These are phyloP conservation scores for Fusarium citri DNA, from an alignment of 2,329 filamentous ascomycete species.

Conservation along the genomic window DNA sequence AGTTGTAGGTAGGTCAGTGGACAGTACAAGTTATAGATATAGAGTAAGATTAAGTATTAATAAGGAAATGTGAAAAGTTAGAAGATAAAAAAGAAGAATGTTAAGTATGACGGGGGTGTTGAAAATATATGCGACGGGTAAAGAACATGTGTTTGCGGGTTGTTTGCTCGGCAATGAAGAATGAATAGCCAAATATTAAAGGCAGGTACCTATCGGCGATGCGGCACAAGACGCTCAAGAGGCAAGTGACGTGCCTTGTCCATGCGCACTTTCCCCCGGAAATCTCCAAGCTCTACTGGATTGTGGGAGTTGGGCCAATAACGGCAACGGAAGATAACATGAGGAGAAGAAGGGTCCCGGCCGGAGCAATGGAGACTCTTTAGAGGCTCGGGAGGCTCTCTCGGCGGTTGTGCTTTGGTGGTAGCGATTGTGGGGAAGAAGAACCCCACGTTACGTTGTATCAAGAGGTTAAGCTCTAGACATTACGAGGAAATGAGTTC, in stretches of 20 bases:
- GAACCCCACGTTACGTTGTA: constrained; percentile 16
- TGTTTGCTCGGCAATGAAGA: constrained; percentile 4
- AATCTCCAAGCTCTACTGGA: constrained; percentile 4
- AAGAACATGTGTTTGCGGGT: constrained; percentile 10
- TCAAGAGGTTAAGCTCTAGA: not conserved
- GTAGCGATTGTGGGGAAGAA: constrained; percentile 16
- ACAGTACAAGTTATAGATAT: constrained; percentile 10
- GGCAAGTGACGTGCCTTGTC: constrained; percentile 41
- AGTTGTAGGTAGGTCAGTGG: constrained; percentile 1
- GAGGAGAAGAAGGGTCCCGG: constrained; percentile 19
- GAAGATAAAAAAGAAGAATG: not conserved
- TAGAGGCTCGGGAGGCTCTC: constrained; percentile 21
- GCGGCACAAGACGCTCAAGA: constrained; percentile 39
- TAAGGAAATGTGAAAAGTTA: not conserved
- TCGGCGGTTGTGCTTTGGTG: constrained; percentile 8
- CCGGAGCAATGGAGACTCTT: constrained; percentile 44
- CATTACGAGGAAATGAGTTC: not conserved
- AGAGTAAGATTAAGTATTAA: constrained; percentile 2
- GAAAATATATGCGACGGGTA: constrained; percentile 8
- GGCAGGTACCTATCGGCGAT: constrained; percentile 26
- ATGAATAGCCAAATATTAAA: not conserved
- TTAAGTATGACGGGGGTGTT: constrained; percentile 7
- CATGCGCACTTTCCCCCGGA: constrained; percentile 19
- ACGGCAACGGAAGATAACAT: constrained; percentile 7
- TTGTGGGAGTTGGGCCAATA: constrained; percentile 21